These are phyloP conservation scores for Jatropha multifida DNA, from an alignment of 441 rosid species.

Conservation along the genomic window DNA sequence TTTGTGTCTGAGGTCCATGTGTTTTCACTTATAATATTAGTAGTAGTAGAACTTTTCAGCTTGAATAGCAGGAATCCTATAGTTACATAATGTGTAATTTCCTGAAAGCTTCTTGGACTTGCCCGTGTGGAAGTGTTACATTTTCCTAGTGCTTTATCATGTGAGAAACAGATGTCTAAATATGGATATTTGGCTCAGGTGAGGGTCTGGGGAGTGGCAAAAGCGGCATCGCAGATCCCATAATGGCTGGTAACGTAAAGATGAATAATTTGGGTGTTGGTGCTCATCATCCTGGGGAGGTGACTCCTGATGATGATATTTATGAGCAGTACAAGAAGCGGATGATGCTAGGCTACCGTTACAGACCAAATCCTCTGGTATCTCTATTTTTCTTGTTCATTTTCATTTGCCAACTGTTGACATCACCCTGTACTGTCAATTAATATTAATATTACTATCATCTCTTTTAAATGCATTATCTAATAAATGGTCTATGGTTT, in stretches of 20 bases:
- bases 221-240: constrained; percentile 88
- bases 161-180: constrained; percentile 8
- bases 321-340: constrained; percentile 99
- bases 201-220: constrained; percentile 95
- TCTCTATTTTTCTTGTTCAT: not conserved
- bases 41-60: not conserved
- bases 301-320: constrained; percentile 87
- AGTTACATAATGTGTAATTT: too few species aligned
- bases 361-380: constrained; percentile 98
- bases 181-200: constrained; percentile 52
- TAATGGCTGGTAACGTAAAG: constrained; percentile 83
- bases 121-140: too few species aligned
- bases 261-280: constrained; percentile 89
- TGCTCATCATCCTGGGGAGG: constrained; percentile 89
- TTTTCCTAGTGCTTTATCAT: not conserved
- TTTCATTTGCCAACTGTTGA: not conserved
- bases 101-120: too few species aligned
- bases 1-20: not conserved
- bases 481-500: constrained; percentile 4
- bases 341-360: constrained; percentile 96
- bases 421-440: not conserved
- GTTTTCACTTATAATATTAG: not conserved
- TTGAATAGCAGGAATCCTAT: too few species aligned
- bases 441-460: not conserved
- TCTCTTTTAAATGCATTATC: not conserved